Percentiles rank a stretch among this genome's conserved stretches.
Evolutionary conservation across 2,329 filamentous ascomycete species (phyloP).

Genomic region (Cercospora sojina): DNA sequence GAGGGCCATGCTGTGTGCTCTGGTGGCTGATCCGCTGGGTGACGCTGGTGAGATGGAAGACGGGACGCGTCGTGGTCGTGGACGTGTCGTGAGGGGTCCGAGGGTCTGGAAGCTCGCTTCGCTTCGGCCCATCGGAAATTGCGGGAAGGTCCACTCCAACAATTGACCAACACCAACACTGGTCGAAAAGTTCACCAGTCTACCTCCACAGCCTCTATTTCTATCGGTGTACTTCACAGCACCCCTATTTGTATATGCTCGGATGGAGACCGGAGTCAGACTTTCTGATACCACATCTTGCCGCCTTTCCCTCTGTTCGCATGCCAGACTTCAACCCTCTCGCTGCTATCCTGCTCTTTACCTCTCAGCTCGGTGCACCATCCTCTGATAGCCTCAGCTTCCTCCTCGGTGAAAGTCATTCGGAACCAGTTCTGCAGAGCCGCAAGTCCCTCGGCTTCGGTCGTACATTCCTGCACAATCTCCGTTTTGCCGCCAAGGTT

Average conservation of each 20-base stretch:
- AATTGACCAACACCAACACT: neutral
- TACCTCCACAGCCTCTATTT: neutral
- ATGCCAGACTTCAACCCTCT: slow-evolving; percentile 10
- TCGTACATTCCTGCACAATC: slow-evolving; percentile 43
- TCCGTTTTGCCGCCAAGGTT: slow-evolving; percentile 48
- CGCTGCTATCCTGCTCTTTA: neutral
- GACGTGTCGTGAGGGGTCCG: slow-evolving; percentile 5
- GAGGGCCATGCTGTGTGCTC: slow-evolving; percentile 45
- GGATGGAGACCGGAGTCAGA: neutral
- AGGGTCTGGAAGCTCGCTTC: neutral
- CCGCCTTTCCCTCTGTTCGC: slow-evolving; percentile 11
- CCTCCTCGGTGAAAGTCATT: slow-evolving; percentile 43
- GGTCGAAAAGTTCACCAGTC: neutral
- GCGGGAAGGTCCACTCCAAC: neutral
- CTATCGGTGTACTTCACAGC: neutral
- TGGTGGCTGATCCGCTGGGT: slow-evolving; percentile 10
- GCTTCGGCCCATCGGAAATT: neutral
- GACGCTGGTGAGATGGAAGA: neutral
- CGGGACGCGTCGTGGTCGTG: neutral
- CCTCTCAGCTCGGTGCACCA: slow-evolving; percentile 21
- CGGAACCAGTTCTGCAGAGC: slow-evolving; percentile 48
- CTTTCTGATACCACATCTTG: neutral
- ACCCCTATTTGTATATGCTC: neutral
- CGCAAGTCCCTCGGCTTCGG: slow-evolving; percentile 44
- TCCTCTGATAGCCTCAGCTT: slow-evolving; percentile 41